A percentile compares a stretch with the other conserved stretches of the same genome.
Evolutionary conservation across 2,329 filamentous ascomycete species (phyloP).

Genomic region (Pseudogymnoascus sp.): DNA sequence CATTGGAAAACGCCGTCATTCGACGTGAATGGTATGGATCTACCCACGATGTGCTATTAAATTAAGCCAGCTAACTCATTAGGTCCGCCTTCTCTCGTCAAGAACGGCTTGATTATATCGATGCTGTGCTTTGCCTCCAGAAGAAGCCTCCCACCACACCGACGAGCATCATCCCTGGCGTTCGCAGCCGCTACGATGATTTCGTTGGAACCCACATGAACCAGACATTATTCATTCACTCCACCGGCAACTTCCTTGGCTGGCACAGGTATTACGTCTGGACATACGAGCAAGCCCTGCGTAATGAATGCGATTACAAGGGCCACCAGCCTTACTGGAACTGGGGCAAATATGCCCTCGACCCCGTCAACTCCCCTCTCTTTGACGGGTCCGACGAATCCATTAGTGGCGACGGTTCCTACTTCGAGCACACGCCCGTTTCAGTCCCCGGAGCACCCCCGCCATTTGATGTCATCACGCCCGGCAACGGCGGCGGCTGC

Average conservation of each 20-base stretch:
- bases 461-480: conserved; percentile 29
- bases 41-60: not conserved
- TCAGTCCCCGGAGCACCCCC: conserved; percentile 14
- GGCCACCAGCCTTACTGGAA: conserved; percentile 36
- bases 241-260: conserved; percentile 31
- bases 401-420: conserved; percentile 40
- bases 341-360: conserved; percentile 39
- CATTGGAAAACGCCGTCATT: conserved; percentile 30
- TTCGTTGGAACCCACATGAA: conserved; percentile 32
- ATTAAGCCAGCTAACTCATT: not conserved
- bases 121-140: conserved; percentile 32
- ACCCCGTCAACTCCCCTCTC: conserved; percentile 40
- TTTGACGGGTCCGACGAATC: conserved; percentile 47
- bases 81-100: conserved; percentile 16
- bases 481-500: conserved; percentile 48
- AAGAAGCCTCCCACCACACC: conserved; percentile 27
- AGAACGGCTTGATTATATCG: conserved; percentile 27
- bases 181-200: conserved; percentile 31
- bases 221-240: conserved; percentile 23
- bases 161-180: conserved; percentile 25
- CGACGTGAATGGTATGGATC: conserved; percentile 35
- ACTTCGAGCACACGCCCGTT: conserved; percentile 23
- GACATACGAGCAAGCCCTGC: conserved; percentile 35
- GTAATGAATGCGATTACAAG: conserved; percentile 36
- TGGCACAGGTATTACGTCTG: conserved; percentile 38